A percentile compares a stretch with the other conserved stretches of the same genome.
Conservation (phyloP, 306 rosid genomes). For the Ceratonia siliqua region DNA sequence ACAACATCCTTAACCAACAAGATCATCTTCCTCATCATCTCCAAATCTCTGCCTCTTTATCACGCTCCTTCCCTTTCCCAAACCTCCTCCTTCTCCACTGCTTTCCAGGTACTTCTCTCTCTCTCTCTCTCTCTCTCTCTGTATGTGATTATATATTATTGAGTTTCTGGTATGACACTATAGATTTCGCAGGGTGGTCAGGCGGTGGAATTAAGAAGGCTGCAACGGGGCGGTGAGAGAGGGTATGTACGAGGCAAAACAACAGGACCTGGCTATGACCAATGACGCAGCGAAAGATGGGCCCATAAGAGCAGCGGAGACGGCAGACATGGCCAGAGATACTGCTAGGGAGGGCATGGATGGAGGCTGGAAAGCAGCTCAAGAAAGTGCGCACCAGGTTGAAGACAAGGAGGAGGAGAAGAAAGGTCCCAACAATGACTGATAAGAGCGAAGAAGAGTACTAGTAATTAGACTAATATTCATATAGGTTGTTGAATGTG, state of each 20-base stretch:
- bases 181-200: background rate
- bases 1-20: slow-evolving; percentile 8
- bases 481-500: too few relatives aligned
- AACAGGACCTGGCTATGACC: background rate
- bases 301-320: background rate
- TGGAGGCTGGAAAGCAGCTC: slow-evolving; percentile 12
- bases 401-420: background rate
- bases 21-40: background rate
- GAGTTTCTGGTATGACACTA: too few relatives aligned
- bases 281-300: background rate
- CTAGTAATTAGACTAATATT: too few relatives aligned
- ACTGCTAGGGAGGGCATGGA: slow-evolving; percentile 21
- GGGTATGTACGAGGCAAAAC: too few relatives aligned
- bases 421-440: too few relatives aligned
- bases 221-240: too few relatives aligned
- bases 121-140: too few relatives aligned
- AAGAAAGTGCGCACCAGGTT: background rate
- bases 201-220: background rate
- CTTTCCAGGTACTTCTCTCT: background rate
- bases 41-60: background rate
- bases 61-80: background rate
- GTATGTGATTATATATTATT: too few relatives aligned
- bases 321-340: background rate
- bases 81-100: background rate
- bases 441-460: too few relatives aligned